Conservation (phyloP, 768 basidiomycete genomes). For the Leccinum disarticulatum region DNA sequence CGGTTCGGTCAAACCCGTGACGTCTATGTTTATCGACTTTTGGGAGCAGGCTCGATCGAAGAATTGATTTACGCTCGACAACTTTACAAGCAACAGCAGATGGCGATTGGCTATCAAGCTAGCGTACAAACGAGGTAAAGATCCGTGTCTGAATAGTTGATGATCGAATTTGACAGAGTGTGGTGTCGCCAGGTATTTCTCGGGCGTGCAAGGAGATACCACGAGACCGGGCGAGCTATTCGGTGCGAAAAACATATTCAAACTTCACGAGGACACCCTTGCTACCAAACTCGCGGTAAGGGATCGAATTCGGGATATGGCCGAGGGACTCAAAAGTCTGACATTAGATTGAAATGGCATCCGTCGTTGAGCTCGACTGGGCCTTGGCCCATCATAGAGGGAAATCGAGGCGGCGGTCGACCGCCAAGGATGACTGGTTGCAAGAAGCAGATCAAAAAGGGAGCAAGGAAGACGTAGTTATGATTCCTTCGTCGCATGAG, state of each 20-base stretch:
- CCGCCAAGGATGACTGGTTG: slow-evolving; percentile 39
- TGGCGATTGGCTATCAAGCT: slow-evolving; percentile 86
- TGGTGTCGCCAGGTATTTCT: slow-evolving; percentile 57
- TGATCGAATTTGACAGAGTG: not conserved
- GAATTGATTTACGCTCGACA: slow-evolving; percentile 88
- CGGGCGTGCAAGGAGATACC: slow-evolving; percentile 80
- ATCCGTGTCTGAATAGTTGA: not conserved
- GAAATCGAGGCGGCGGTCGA: slow-evolving; percentile 35
- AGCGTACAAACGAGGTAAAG: slow-evolving; percentile 75
- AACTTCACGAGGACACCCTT: slow-evolving; percentile 64
- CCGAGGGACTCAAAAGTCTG: not conserved
- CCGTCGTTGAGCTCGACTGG: slow-evolving; percentile 76
- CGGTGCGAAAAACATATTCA: slow-evolving; percentile 84
- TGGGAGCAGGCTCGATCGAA: slow-evolving; percentile 86
- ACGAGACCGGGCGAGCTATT: slow-evolving; percentile 79
- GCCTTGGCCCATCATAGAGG: slow-evolving; percentile 67
- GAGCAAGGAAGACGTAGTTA: slow-evolving; percentile 35
- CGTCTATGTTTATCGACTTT: slow-evolving; percentile 78
- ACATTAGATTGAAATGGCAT: slow-evolving; percentile 75
- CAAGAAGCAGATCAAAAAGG: slow-evolving; percentile 47
- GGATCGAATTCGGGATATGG: not conserved
- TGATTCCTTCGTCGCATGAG: not conserved
- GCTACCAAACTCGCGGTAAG: slow-evolving; percentile 75
- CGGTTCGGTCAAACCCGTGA: slow-evolving; percentile 86
- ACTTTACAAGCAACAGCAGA: slow-evolving; percentile 91